These are phyloP conservation scores for Paxillus involutus DNA, from an alignment of 768 basidiomycete species.

Conservation along the genomic window DNA sequence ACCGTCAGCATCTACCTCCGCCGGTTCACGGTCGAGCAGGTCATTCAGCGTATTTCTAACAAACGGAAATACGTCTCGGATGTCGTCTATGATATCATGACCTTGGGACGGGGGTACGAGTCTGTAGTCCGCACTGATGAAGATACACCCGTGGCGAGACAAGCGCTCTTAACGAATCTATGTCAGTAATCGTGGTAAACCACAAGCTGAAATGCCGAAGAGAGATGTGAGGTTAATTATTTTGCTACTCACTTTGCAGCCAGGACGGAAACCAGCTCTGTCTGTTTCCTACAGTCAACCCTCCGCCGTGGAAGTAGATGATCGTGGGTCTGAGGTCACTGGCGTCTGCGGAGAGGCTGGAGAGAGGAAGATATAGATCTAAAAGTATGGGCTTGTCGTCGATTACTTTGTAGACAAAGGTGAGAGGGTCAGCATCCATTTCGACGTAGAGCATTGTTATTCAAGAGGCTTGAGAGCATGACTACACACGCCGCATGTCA, in stretches of 20 bases:
- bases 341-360: not conserved
- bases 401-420: constrained; percentile 37
- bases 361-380: constrained; percentile 34
- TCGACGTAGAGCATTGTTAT: no score
- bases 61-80: constrained; percentile 55
- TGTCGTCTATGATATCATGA: constrained; percentile 57
- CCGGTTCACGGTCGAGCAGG: constrained; percentile 3
- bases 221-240: not conserved
- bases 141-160: constrained; percentile 46
- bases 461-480: not conserved
- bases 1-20: not conserved
- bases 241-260: constrained; percentile 48
- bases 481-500: no score
- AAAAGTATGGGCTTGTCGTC: constrained; percentile 25
- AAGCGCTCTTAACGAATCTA: constrained; percentile 40
- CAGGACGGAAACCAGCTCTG: constrained; percentile 66
- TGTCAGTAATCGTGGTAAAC: not conserved
- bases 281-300: constrained; percentile 58
- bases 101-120: constrained; percentile 52
- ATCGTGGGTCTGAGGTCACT: constrained; percentile 24
- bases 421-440: constrained; percentile 10
- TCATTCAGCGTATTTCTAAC: constrained; percentile 28
- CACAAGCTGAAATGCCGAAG: not conserved
- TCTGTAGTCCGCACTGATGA: constrained; percentile 65
- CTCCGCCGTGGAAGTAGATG: constrained; percentile 52